A percentile compares a stretch with the other conserved stretches of the same genome.
Evolutionary conservation across 2,329 filamentous ascomycete genomes (phyloP).

Genomic region (Colletotrichum neosansevieriae): DNA sequence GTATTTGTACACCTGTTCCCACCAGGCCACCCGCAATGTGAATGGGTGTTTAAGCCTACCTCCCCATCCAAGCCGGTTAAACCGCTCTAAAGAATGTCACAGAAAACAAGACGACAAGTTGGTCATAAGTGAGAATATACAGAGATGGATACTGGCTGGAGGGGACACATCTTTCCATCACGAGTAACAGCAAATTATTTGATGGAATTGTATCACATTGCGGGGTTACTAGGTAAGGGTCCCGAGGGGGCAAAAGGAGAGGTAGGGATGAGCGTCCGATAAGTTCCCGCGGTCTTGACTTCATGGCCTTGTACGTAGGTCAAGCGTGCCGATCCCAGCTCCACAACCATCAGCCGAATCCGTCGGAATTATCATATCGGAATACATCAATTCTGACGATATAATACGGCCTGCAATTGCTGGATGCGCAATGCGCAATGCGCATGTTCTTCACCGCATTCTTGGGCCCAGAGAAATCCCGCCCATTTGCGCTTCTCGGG

Average conservation of each 20-base stretch:
- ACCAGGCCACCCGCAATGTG: neutral
- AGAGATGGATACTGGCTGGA: neutral
- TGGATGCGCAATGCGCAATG: neutral
- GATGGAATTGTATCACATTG: neutral
- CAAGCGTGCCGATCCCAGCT: neutral
- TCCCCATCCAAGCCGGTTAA: neutral
- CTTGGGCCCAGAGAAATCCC: neutral
- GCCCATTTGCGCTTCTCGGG: neutral
- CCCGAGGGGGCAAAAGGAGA: neutral
- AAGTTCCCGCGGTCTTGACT: too few species aligned
- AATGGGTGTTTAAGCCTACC: neutral
- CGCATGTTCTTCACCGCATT: conserved; percentile 6
- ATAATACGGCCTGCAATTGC: neutral
- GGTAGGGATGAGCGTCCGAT: too few species aligned
- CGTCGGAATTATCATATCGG: too few species aligned
- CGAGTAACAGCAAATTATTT: conserved; percentile 2
- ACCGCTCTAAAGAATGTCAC: neutral
- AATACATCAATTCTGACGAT: neutral
- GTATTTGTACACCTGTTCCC: neutral
- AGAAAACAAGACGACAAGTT: neutral
- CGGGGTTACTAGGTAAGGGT: conserved; percentile 1
- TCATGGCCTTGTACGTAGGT: neutral
- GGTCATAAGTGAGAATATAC: conserved; percentile 14
- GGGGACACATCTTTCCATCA: conserved; percentile 1
- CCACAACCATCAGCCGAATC: neutral